Evolutionary conservation across 2,329 filamentous ascomycete species (phyloP), one percentile per base, ranked within the genome.

Genomic region (Beauveria sp.): DNA sequence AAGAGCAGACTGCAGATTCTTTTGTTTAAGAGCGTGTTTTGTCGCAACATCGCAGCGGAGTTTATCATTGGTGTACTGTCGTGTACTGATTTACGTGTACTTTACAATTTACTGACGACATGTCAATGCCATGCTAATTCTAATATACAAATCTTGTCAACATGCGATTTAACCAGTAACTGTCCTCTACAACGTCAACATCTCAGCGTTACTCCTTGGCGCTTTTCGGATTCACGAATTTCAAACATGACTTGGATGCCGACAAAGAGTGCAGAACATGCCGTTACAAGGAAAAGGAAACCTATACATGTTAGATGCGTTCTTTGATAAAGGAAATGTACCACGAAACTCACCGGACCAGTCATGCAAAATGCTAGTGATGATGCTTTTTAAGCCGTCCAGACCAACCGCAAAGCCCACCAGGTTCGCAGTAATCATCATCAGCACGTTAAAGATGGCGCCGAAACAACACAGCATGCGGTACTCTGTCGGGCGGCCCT

Each of bases 231-330:
- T 77, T 97, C 91, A 57, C 94, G 81, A 66, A 96, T 83, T 78
- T 99, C 94, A 77, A 97, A 97, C 94, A 99, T 99, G 69, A 97
- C 78, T 76, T 97, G 93, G 47, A 89, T 84, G 28, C 89, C 92
- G 0, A 92, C 85, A 71, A 96, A 99, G 9, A 97, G 74, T 48
- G 84, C 85, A n/a, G 73, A 75, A 69, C 86, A 93, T 3, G 91
- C 89, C 3, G 80, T 79, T 12, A 86, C 70, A 50, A 97, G 74
- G 72, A 96, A 99, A 2, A 84, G 71, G 10, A 89, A 70, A 0
- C 94, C 93, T 80, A 53, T n/a, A 1, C 10, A 28, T 48, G 51
- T 55, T 24, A 55, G 52, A 47, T 28, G 7, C 41, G 2, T 3
- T 26, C 14, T 7, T 3, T 6, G 1, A 18, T 6, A 2, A 18